Evolutionary conservation across 2,329 filamentous ascomycete genomes (phyloP), one percentile per base, ranked within the genome.

Genomic region (Neopestalotiopsis sp.): DNA sequence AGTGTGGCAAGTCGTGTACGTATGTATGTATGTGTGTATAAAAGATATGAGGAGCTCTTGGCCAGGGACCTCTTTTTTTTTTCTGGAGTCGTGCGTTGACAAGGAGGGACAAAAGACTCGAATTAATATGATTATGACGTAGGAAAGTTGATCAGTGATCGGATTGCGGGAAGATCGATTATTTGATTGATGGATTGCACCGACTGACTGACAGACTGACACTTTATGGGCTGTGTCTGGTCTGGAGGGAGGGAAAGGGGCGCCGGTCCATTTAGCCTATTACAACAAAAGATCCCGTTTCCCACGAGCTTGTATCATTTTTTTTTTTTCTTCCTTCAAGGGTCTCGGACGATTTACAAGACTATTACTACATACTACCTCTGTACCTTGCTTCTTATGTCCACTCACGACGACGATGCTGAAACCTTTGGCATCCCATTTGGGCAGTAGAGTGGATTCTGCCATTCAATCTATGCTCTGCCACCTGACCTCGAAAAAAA

Each of bases 41-140:
- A 40, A 65, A 65, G 65, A 57, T 32, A 65, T 24, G 53, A 70
- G 17, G 45, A 53, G 45, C 45, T 53, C 20, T 17, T 2, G 24
- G 24, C 7, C 45, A 7, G 45, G 45, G 45, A 53, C 45, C 45
- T 53, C 45, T 53, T 53, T 53, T 53, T 53, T 53, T 53, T 20
- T 67, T 34, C 13, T 58, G 61, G 38, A 69, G 65, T 57, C 56
- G 28, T 34, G 30, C 17, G 24, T 20, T 24, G 66, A 64, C 57
- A 32, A 61, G 45, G 63, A 61, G 14, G 24, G 66, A 49, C 38
- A 53, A 32, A 59, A 49, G 53, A 64, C 32, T 62, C 65, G 57
- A 61, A 53, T 66, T 58, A 61, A 65, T 68, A 68, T 58, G 59
- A 34, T 49, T 65, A 68, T 68, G 67, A 68, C 67, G 67, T 68